Base-by-base conservation (phyloP, 495 filamentous ascomycete genomes). In the Neurospora discreta region DNA sequence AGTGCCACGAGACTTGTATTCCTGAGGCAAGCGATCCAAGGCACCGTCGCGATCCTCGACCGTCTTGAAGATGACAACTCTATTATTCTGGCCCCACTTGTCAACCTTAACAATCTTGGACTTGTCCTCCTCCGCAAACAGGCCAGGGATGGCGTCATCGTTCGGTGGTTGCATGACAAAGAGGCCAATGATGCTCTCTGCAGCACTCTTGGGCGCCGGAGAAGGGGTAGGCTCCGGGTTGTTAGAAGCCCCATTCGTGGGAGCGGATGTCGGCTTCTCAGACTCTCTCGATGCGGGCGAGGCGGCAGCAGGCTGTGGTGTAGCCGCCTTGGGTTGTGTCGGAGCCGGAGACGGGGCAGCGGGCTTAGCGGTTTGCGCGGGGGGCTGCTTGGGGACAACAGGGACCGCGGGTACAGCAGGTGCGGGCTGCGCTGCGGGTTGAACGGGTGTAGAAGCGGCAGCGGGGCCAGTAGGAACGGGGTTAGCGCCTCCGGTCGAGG, bases 81-180 rank as follows among this genome's bases (percentile, higher is more conserved):
- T 91, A 82, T 92, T 94, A 69, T 84, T 87, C 74, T 88, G 89
- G 30, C 89, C 88, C 82, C 86, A 89, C 75, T 90, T 92, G 68
- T 97, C 93, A 58, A 98, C 86, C 80, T 91, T 90, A 52, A 83
- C 70, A 70, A 97, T 90, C 81, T 94, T 97, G 13, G 84, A 76
- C 79, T 88, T 90, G 78, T 97, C 92, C 73, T 96, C 92, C 15
- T 96, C 89, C 5, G 87, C 79, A 75, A 99, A 93, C 6, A 95
- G 84, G 40, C 91, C 89, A 41, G 90, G 91, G 7, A 91, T 90
- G 26, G 90, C 91, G 36, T 97, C 91, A 70, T 91, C 90, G 69
- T 86, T 90, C 65, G 89, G 90, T 36, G 93, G 87, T 70, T 92
- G 92, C 79, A 90, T 90, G 18, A 98, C 86, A 79, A 97, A 98